phyloP scores from a whole-genome alignment of 2,329 filamentous ascomycete species.

The Sclerotinia borealis region DNA sequence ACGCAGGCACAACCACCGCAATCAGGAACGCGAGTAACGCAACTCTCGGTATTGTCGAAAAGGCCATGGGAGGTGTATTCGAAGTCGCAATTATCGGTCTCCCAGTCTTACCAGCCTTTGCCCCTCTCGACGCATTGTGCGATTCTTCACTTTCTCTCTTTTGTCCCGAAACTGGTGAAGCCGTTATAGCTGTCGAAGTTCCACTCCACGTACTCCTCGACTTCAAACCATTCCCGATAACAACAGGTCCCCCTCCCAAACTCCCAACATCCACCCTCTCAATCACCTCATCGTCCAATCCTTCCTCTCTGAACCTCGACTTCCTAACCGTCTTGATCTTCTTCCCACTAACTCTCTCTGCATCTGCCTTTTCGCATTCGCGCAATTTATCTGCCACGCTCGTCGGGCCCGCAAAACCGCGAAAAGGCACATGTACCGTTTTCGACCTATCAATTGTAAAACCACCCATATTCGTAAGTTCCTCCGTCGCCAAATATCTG shows the following conservation, averaged over 20 bases:
- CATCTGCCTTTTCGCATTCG: background rate
- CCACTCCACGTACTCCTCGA: background rate
- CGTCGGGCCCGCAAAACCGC: background rate
- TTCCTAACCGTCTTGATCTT: background rate
- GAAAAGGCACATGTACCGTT: constrained; percentile 8
- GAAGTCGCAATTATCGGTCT: constrained; percentile 38
- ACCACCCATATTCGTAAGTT: background rate
- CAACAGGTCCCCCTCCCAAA: background rate
- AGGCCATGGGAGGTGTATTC: constrained; percentile 38
- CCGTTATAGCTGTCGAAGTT: background rate
- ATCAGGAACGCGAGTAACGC: constrained; percentile 46
- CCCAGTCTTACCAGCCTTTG: constrained; percentile 29
- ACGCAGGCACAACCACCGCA: constrained; percentile 44
- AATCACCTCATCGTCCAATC: constrained; percentile 25
- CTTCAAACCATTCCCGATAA: background rate
- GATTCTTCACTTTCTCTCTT: background rate
- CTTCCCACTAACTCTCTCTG: background rate
- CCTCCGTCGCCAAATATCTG: background rate
- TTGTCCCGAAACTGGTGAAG: background rate
- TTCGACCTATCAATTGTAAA: constrained; percentile 10
- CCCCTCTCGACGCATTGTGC: background rate
- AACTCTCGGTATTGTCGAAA: constrained; percentile 39
- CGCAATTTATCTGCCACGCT: background rate
- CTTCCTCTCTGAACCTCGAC: constrained; percentile 23
- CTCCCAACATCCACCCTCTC: constrained; percentile 6